Conservation (phyloP, 208 protist species). For the Lotmaria passim region DNA sequence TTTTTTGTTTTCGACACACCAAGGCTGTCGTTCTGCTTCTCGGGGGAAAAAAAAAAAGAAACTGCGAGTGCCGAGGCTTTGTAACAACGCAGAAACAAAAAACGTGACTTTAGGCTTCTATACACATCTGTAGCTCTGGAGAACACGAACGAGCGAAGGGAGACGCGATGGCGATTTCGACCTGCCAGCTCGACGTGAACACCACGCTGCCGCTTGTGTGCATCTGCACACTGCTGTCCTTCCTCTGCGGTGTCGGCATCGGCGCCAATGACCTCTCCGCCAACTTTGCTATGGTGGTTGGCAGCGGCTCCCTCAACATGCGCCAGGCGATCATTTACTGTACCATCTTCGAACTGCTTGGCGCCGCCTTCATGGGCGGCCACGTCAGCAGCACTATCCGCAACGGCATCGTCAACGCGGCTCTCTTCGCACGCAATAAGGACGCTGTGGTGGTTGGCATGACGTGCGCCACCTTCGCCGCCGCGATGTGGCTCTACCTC, state of each 20-base stretch:
- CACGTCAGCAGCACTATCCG: slow-evolving; percentile 80
- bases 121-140: too few relatives aligned
- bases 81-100: not conserved
- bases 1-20: too few relatives aligned
- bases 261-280: slow-evolving; percentile 84
- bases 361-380: slow-evolving; percentile 85
- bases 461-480: slow-evolving; percentile 71
- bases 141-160: not conserved
- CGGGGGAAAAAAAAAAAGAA: too few relatives aligned
- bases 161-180: slow-evolving; percentile 25
- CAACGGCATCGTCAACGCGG: slow-evolving; percentile 69
- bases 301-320: slow-evolving; percentile 85
- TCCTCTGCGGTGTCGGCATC: slow-evolving; percentile 86
- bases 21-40: too few relatives aligned
- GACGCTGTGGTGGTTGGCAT: slow-evolving; percentile 80
- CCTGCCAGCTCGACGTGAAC: slow-evolving; percentile 65
- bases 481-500: slow-evolving; percentile 80
- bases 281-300: slow-evolving; percentile 89
- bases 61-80: too few relatives aligned
- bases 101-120: too few relatives aligned
- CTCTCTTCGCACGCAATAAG: slow-evolving; percentile 66
- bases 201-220: slow-evolving; percentile 79
- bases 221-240: slow-evolving; percentile 74
- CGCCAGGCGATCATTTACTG: slow-evolving; percentile 80
- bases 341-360: slow-evolving; percentile 82